These are phyloP conservation scores for Plasmopara viticola DNA, from an alignment of 352 stramenopile species.

Conservation along the genomic window DNA sequence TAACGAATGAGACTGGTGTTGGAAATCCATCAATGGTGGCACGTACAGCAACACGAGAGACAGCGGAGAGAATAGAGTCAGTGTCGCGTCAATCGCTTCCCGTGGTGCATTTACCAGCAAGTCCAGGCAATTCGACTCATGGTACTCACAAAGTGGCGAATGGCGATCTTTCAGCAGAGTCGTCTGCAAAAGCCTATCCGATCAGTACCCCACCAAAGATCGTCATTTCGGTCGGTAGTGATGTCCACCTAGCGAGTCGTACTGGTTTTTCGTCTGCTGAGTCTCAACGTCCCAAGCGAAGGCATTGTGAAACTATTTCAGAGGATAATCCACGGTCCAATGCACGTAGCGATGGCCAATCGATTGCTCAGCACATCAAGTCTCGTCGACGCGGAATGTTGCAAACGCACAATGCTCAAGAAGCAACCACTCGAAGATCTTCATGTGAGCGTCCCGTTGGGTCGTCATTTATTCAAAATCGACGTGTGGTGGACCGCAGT, in stretches of 20 bases:
- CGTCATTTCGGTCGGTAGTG: constrained; percentile 11
- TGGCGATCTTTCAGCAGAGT: not conserved
- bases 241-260: not conserved
- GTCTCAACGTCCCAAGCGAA: constrained; percentile 13
- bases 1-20: too few species aligned
- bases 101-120: too few species aligned
- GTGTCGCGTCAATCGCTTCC: too few species aligned
- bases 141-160: constrained; percentile 3
- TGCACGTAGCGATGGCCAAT: not conserved
- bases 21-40: too few species aligned
- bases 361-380: too few species aligned
- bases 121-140: not conserved
- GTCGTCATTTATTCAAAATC: not conserved
- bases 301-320: constrained; percentile 3
- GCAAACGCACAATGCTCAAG: too few species aligned
- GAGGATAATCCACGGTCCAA: not conserved
- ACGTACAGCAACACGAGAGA: too few species aligned
- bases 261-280: constrained; percentile 6
- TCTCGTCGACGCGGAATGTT: too few species aligned
- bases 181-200: constrained; percentile 3
- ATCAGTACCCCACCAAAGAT: constrained; percentile 14
- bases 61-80: too few species aligned
- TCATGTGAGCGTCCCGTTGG: not conserved
- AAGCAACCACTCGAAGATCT: too few species aligned
- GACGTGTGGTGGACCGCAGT: constrained; percentile 2